Conservation (phyloP, 345 rosid species). For the Luvunga scandens region DNA sequence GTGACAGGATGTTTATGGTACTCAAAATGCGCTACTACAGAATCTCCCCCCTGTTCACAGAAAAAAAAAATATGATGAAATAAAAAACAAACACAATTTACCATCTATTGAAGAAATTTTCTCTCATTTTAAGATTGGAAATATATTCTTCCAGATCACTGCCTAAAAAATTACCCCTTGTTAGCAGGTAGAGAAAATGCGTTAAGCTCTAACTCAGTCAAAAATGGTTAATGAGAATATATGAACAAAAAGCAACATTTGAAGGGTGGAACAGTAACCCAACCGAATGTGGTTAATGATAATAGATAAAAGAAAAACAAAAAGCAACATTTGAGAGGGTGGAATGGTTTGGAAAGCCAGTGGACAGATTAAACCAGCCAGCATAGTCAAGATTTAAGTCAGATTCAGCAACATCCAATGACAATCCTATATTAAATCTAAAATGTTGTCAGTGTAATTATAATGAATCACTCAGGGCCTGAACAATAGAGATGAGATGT, state of each 20-base stretch:
- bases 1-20: conserved; percentile 87
- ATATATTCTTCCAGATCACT: background rate
- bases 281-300: background rate
- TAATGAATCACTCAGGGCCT: background rate
- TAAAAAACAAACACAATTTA: background rate
- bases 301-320: background rate
- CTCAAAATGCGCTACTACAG: conserved; percentile 84
- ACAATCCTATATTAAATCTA: background rate
- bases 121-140: background rate
- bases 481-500: background rate
- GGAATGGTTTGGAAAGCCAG: background rate
- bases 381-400: background rate
- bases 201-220: background rate
- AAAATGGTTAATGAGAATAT: background rate
- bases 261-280: background rate
- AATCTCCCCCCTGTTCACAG: conserved; percentile 55
- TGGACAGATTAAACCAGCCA: background rate
- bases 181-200: background rate
- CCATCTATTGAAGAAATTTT: background rate
- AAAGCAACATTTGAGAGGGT: background rate
- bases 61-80: background rate
- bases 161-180: background rate
- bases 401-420: background rate
- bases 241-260: background rate
- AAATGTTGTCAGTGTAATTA: background rate